phyloP scores from a whole-genome alignment of 1,284 basidiomycete genomes.

The Cystobasidium sp. region DNA sequence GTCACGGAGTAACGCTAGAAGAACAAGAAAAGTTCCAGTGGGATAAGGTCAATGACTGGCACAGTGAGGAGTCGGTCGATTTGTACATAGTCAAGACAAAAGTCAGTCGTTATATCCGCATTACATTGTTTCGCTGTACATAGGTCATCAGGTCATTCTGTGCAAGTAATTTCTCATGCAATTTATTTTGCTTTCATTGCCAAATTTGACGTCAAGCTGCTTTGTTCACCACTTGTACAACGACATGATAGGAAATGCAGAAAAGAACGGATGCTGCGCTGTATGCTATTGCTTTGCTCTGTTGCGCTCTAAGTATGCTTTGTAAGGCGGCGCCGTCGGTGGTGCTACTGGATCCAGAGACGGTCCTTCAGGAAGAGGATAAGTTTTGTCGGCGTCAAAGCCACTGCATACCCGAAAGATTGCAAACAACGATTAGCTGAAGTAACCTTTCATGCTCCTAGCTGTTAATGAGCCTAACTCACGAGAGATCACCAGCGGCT shows the following conservation, averaged over 20 bases:
- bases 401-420: constrained; percentile 40
- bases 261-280: background rate
- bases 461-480: background rate
- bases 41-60: too few species aligned
- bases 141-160: too few species aligned
- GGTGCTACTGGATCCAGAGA: constrained; percentile 44
- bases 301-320: constrained; percentile 48
- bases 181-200: too few species aligned
- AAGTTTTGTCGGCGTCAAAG: constrained; percentile 52
- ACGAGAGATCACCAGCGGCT: constrained; percentile 55
- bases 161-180: too few species aligned
- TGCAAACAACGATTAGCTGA: background rate
- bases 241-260: background rate
- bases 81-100: too few species aligned
- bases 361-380: constrained; percentile 43
- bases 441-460: background rate
- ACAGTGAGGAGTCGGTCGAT: too few species aligned
- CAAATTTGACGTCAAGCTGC: too few species aligned
- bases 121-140: too few species aligned
- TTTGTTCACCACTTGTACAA: background rate
- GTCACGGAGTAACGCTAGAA: too few species aligned
- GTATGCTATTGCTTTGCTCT: constrained; percentile 5
- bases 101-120: too few species aligned
- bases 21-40: too few species aligned
- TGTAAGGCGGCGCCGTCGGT: constrained; percentile 50